A percentile compares a stretch with the other conserved stretches of the same genome.
phyloP scores from a whole-genome alignment of 306 rosid genomes.

The Luffa acutangula region DNA sequence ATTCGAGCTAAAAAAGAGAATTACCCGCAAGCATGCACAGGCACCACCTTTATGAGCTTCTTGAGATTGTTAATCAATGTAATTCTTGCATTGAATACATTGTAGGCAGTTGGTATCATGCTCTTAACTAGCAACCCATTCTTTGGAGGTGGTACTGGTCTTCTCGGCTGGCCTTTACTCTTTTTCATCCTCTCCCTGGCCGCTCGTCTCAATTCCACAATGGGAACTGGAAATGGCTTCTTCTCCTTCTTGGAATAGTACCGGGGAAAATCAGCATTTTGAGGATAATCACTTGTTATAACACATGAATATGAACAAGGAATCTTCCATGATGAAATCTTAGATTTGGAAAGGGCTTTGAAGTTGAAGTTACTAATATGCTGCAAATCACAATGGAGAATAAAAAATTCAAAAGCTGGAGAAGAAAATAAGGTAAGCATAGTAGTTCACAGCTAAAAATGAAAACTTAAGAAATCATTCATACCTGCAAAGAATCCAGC shows the following conservation, averaged over 20 bases:
- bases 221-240: slow-evolving; percentile 80
- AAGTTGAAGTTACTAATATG: slow-evolving; percentile 12
- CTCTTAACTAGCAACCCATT: slow-evolving; percentile 74
- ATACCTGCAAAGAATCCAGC: slow-evolving; percentile 52
- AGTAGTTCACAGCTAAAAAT: not conserved
- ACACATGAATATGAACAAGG: slow-evolving; percentile 15
- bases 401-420: not conserved
- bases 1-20: slow-evolving; percentile 12
- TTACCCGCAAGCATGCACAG: slow-evolving; percentile 91
- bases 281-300: slow-evolving; percentile 50
- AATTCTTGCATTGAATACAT: slow-evolving; percentile 66
- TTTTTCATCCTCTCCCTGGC: slow-evolving; percentile 91
- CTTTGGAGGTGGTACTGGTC: slow-evolving; percentile 59
- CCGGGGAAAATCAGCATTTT: slow-evolving; percentile 72
- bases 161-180: slow-evolving; percentile 50
- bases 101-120: slow-evolving; percentile 63
- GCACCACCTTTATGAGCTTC: slow-evolving; percentile 70
- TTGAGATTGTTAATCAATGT: slow-evolving; percentile 78
- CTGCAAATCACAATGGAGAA: slow-evolving; percentile 19
- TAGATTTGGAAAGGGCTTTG: slow-evolving; percentile 25
- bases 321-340: slow-evolving; percentile 19
- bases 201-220: slow-evolving; percentile 78
- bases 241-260: slow-evolving; percentile 69
- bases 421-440: not conserved
- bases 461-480: not conserved